Evolutionary conservation across 352 stramenopile genomes (phyloP).

Genomic region (Globisporangium middletonii): DNA sequence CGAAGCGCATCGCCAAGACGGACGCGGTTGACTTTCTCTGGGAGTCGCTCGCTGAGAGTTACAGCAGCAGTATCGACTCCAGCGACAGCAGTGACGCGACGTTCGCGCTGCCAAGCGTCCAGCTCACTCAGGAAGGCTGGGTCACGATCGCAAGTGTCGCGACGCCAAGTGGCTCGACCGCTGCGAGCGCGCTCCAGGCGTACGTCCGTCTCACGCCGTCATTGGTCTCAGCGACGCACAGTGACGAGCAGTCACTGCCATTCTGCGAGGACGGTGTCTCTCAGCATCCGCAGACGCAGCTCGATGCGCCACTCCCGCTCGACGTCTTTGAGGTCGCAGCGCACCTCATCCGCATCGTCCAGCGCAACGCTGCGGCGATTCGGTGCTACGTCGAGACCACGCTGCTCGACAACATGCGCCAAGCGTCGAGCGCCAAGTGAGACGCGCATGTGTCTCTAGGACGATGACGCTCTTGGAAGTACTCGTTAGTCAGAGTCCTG

Average conservation of each 20-base stretch:
- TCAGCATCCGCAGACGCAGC: not conserved
- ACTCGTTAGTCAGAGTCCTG: too few species aligned
- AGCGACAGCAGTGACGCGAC: not conserved
- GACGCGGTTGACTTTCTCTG: constrained; percentile 8
- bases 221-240: constrained; percentile 2
- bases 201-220: constrained; percentile 26
- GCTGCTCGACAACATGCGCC: constrained; percentile 11
- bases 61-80: not conserved
- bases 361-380: constrained; percentile 22
- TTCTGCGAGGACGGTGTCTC: too few species aligned
- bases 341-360: constrained; percentile 23
- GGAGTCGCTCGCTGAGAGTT: constrained; percentile 7
- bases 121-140: constrained; percentile 9
- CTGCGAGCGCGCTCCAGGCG: constrained; percentile 8
- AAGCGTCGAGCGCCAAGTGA: not conserved
- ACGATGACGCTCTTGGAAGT: too few species aligned
- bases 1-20: constrained; percentile 21
- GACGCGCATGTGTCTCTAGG: too few species aligned
- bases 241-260: not conserved
- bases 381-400: constrained; percentile 29
- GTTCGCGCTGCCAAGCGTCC: not conserved
- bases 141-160: not conserved
- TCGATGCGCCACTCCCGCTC: not conserved
- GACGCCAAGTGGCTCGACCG: not conserved
- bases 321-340: not conserved